Base-by-base conservation (phyloP, 768 basidiomycete species). In the Hericium erinaceus region DNA sequence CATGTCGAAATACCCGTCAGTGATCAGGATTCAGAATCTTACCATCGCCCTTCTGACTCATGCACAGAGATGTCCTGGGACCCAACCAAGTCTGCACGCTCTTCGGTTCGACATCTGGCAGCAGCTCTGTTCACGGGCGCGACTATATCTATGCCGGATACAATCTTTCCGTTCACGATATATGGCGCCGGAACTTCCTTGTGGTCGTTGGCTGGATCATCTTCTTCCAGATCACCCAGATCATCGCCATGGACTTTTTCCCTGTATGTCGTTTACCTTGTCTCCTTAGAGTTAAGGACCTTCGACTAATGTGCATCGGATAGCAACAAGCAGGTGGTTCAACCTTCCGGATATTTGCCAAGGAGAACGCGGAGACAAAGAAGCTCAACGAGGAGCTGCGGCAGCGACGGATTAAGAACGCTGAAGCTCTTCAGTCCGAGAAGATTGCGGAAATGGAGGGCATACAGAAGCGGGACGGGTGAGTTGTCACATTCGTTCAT, bases 41-140 rank as follows among this genome's bases (percentile, higher is more conserved):
- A 67, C 60, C 67, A 65, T 6, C 39, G 69, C 22, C 18, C 41
- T 7, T 63, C 24, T 64, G 60, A 54, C 59, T 46, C 16, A 39
- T 57, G 7, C 48, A 57, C 46, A 24, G 87, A 62, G 68, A 74
- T 50, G 60, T 66, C 58, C 66, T 87, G 60, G 79, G 83, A 48
- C 72, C 78, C 2, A 86, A 92, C 63, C 92, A 93, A 72, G 81
- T 80, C 10, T 93, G 92, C 69, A 89, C 89, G 0, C 71, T 92
- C 20, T 79, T 78, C 57, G 90, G 91, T n/a, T 72, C 87, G 1
- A 63, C 67, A 3, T 69, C 77, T 0, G 90, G 90, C 0, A 77
- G 75, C 37, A 73, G 73, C 55, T 53, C 72, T 33, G 81, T 92
- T 57, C 61, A 70, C 10, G 92, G 92, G 3, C 68, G 70, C 8